phyloP scores from a whole-genome alignment of 768 basidiomycete genomes.

The Trametes cubensis region DNA sequence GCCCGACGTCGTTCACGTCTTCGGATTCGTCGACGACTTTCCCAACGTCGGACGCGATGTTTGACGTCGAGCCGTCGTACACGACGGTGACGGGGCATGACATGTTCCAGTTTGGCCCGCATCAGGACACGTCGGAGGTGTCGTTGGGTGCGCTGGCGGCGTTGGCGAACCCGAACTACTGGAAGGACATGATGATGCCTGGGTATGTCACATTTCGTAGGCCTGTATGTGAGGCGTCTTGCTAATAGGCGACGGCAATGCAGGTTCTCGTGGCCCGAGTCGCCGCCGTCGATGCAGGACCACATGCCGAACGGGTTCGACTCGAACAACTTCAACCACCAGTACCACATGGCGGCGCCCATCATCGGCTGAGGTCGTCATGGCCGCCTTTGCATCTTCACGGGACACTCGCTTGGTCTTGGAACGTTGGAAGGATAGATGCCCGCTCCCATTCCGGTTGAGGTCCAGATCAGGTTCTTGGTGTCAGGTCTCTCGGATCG shows the following conservation, averaged over 20 bases:
- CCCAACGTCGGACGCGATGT: constrained; percentile 22
- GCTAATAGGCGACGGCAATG: not conserved
- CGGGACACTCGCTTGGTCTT: not conserved
- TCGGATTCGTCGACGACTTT: constrained; percentile 17
- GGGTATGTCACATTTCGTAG: constrained; percentile 47
- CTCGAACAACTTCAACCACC: constrained; percentile 4
- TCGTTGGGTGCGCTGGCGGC: constrained; percentile 74
- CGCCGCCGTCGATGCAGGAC: constrained; percentile 17
- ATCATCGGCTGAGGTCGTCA: constrained; percentile 6
- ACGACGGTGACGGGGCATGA: constrained; percentile 38
- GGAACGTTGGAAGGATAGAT: not conserved
- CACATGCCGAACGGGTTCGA: constrained; percentile 15
- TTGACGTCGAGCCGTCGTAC: constrained; percentile 47
- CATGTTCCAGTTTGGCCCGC: constrained; percentile 24
- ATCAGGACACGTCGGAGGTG: constrained; percentile 44
- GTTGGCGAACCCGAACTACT: constrained; percentile 72
- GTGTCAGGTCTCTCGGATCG: not conserved
- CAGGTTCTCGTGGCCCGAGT: constrained; percentile 27
- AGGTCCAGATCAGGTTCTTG: not conserved
- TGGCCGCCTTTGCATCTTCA: not conserved
- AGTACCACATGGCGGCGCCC: constrained; percentile 16
- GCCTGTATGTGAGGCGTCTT: not conserved
- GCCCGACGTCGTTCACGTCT: constrained; percentile 19
- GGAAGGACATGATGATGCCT: constrained; percentile 85
- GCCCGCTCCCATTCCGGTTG: not conserved